Conservation (phyloP, 1,139 yeast species). For the Diutina mesorugosa region DNA sequence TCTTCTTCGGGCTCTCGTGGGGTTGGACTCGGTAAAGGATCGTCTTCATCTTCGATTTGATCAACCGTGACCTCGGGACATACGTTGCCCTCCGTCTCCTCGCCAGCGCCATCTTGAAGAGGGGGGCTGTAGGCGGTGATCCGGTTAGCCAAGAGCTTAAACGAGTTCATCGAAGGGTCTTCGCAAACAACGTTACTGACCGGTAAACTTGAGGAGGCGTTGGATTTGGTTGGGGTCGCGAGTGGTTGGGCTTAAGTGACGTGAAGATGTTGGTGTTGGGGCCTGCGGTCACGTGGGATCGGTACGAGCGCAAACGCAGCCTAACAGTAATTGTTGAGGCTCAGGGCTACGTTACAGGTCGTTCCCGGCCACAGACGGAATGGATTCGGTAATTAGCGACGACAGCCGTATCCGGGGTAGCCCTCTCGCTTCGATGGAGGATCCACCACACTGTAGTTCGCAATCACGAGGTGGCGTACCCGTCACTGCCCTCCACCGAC, state of each 20-base stretch:
- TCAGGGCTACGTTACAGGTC: neutral
- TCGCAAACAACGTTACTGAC: neutral
- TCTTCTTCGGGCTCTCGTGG: neutral
- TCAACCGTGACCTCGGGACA: neutral
- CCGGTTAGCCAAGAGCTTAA: conserved; percentile 7
- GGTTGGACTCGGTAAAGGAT: neutral
- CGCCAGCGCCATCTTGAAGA: neutral
- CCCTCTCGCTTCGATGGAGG: neutral
- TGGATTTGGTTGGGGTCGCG: neutral
- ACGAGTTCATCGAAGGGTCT: conserved; percentile 6
- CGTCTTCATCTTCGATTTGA: neutral
- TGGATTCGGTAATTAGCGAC: neutral
- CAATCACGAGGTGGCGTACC: neutral
- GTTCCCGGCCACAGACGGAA: neutral
- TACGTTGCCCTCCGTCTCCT: neutral
- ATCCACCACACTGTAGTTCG: neutral
- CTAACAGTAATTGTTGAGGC: neutral
- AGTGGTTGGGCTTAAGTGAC: neutral
- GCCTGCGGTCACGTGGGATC: neutral
- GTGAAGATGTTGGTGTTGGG: neutral
- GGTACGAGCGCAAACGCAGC: neutral
- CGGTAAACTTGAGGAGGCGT: neutral
- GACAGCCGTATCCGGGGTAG: neutral
- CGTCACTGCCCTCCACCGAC: neutral
- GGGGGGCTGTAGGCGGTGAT: conserved; percentile 7